Evolutionary conservation across 768 basidiomycete genomes (phyloP).

Genomic region (Galerina sulciceps): DNA sequence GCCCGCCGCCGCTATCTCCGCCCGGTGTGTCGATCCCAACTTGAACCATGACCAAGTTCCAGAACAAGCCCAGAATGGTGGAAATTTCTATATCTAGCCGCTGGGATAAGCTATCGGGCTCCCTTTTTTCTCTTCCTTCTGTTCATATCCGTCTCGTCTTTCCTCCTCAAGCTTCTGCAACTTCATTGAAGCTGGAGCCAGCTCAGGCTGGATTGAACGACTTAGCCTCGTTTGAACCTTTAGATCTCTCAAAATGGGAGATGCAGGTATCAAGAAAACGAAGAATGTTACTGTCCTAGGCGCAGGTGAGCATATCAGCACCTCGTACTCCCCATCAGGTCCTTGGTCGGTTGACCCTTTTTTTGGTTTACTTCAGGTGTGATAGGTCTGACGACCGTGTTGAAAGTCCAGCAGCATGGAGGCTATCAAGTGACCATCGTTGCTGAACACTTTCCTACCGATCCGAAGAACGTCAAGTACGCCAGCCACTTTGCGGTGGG

Average conservation of each 20-base stretch:
- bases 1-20: no score
- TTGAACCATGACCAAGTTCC: no score
- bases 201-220: not conserved
- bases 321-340: not conserved
- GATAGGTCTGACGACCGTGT: slow-evolving; percentile 65
- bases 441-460: slow-evolving; percentile 24
- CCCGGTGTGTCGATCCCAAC: no score
- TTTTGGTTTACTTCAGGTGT: slow-evolving; percentile 45
- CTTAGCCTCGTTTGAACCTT: no score
- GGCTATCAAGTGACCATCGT: slow-evolving; percentile 56
- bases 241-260: not conserved
- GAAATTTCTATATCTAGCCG: no score
- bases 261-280: not conserved
- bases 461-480: slow-evolving; percentile 53
- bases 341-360: not conserved
- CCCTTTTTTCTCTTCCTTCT: no score
- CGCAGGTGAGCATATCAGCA: not conserved
- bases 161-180: no score
- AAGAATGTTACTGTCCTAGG: slow-evolving; percentile 11
- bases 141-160: no score
- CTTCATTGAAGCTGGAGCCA: not conserved
- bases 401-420: slow-evolving; percentile 60
- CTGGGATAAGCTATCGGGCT: no score
- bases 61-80: no score
- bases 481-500: slow-evolving; percentile 75